Evolutionary conservation across 1,139 yeast species (phyloP), one percentile per base, ranked within the genome.

Genomic region (Trichomonascaceae sp.): DNA sequence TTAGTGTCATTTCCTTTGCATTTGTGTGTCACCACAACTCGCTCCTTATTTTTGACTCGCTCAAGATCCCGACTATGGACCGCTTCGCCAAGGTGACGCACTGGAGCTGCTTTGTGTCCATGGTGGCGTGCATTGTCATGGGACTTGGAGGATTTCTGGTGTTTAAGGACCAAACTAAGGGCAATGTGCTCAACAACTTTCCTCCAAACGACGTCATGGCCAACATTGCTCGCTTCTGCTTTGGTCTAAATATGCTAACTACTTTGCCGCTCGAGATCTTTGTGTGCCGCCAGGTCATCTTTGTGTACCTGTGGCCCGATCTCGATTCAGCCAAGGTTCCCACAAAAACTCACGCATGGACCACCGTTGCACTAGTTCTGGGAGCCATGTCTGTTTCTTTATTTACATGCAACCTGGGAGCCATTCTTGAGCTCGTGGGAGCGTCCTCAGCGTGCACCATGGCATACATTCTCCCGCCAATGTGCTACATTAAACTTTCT

Each of bases 11-110:
- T 23, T 84, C 95, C 0, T 87, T 87, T 61, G 93, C 97, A 4
- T 69, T 87, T 46, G 97, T 87, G 3, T 87, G 97, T 51, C 97
- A 87, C 50, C 97, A 87, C 54, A 87, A 87, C 51, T 82, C 96
- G 1, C 72, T 87, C 28, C 77, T 85, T 48, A 87, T 87, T 29
- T 87, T 77, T 58, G 84, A 82, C 50, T 82, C 95, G 0, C 67
- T 87, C 50, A 69, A 69, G 43, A 71, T 71, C 22, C 89, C 94
- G 3, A 75, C 93, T 2, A 55, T 82, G 47, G 75, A 73, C 41
- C 66, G 87, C 42, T 87, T 87, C 51, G 67, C 79, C 30, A 66
- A 62, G 28, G 69, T 87, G 26, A 85, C 95, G 1, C 97, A 87
- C 51, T 69, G 81, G 43, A 81, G 93, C 5, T 82, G 94, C 37